These are phyloP conservation scores for Pseudozyma pruni DNA, from an alignment of 1,284 basidiomycete genomes.

Conservation along the genomic window DNA sequence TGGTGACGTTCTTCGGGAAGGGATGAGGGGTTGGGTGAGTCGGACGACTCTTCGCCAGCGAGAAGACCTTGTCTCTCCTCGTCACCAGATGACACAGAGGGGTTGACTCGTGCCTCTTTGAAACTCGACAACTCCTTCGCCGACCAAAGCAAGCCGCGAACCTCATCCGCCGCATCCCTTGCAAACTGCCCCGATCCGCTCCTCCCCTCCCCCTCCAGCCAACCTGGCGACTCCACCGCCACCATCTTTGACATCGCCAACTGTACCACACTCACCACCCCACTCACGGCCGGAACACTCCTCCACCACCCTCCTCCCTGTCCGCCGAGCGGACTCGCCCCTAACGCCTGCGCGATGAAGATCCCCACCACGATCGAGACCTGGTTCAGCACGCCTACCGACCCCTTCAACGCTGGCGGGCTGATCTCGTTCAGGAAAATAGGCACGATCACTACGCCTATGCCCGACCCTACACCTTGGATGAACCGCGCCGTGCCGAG, in stretches of 20 bases:
- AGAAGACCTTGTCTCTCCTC: constrained; percentile 40
- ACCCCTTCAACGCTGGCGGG: constrained; percentile 78
- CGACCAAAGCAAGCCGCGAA: constrained; percentile 43
- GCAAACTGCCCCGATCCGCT: constrained; percentile 2
- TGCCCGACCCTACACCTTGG: constrained; percentile 81
- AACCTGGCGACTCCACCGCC: constrained; percentile 56
- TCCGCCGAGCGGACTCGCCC: constrained; percentile 63
- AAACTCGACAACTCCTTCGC: constrained; percentile 32
- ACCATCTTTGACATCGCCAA: constrained; percentile 57
- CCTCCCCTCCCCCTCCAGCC: constrained; percentile 50
- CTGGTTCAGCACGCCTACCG: constrained; percentile 82
- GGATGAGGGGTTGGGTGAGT: not conserved
- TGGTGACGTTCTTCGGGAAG: not conserved
- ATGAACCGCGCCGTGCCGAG: constrained; percentile 70
- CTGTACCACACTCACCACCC: constrained; percentile 64
- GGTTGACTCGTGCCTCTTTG: constrained; percentile 19
- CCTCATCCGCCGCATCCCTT: constrained; percentile 18
- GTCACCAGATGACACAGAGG: constrained; percentile 12
- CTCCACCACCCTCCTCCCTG: constrained; percentile 63
- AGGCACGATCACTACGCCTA: constrained; percentile 86
- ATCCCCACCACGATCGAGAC: constrained; percentile 64
- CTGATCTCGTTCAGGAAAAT: constrained; percentile 85
- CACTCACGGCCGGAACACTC: constrained; percentile 65
- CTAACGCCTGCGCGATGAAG: constrained; percentile 68
- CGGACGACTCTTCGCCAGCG: constrained; percentile 1